phyloP scores from a whole-genome alignment of 2,329 filamentous ascomycete species.

The Epichloe baconii region DNA sequence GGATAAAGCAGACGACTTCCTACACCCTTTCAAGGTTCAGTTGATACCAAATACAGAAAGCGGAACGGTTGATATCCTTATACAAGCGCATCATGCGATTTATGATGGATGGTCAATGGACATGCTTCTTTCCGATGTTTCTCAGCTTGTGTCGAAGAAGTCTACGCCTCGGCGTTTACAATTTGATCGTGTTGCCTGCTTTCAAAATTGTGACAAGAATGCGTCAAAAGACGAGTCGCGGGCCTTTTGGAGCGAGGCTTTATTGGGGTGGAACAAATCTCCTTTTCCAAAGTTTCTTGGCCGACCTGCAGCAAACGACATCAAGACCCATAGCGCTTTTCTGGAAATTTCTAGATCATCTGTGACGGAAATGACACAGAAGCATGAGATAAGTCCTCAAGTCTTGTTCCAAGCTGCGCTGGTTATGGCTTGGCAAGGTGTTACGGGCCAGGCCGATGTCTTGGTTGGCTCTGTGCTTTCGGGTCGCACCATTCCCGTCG shows the following conservation, averaged over 20 bases:
- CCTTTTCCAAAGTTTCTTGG: slow-evolving; percentile 38
- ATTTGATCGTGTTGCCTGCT: slow-evolving; percentile 46
- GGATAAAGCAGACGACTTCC: slow-evolving; percentile 23
- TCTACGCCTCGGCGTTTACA: slow-evolving; percentile 31
- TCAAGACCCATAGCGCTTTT: not conserved
- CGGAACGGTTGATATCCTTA: slow-evolving; percentile 19
- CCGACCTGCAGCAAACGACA: slow-evolving; percentile 8
- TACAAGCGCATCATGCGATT: slow-evolving; percentile 67
- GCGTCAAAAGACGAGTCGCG: slow-evolving; percentile 28
- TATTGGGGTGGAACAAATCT: slow-evolving; percentile 42
- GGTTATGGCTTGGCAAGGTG: slow-evolving; percentile 49
- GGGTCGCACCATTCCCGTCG: slow-evolving; percentile 60
- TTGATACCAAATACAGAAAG: slow-evolving; percentile 21
- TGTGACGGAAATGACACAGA: slow-evolving; percentile 21
- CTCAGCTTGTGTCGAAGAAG: slow-evolving; percentile 26
- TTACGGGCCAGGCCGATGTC: slow-evolving; percentile 53
- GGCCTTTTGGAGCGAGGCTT: slow-evolving; percentile 57
- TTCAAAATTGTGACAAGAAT: slow-evolving; percentile 22
- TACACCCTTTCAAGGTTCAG: slow-evolving; percentile 51
- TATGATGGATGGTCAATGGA: slow-evolving; percentile 95
- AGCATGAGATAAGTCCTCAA: slow-evolving; percentile 45
- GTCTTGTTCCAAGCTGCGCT: slow-evolving; percentile 65
- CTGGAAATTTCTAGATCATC: slow-evolving; percentile 9
- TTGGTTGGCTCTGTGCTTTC: slow-evolving; percentile 71
- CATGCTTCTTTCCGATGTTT: slow-evolving; percentile 55